A percentile compares a stretch with the other conserved stretches of the same genome.
Conservation (phyloP, 176 grass and related monocot species). For the Canna indica region DNA sequence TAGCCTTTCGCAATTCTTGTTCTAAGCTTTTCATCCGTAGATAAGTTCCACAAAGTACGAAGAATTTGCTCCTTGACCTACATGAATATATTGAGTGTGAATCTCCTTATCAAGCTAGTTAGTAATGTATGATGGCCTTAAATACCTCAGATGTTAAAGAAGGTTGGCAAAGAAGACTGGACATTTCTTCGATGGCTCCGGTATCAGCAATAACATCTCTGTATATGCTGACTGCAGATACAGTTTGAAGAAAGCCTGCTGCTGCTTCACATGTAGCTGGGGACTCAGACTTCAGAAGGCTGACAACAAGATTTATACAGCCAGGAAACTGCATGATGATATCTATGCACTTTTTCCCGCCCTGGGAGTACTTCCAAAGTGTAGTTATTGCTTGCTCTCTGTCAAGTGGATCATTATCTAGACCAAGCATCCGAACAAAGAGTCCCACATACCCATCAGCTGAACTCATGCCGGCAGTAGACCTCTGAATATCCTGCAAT, state of each 20-base stretch:
- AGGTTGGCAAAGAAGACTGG: slow-evolving; percentile 37
- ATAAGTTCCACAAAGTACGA: slow-evolving; percentile 65
- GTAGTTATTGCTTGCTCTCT: slow-evolving; percentile 53
- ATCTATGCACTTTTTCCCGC: slow-evolving; percentile 47
- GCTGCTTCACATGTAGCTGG: slow-evolving; percentile 43
- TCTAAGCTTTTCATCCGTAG: slow-evolving; percentile 41
- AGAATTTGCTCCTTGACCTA: slow-evolving; percentile 57
- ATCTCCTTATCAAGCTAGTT: not conserved
- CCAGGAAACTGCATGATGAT: slow-evolving; percentile 66
- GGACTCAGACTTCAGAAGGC: slow-evolving; percentile 59
- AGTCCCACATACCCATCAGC: slow-evolving; percentile 47
- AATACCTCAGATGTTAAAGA: slow-evolving; percentile 46
- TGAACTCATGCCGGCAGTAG: slow-evolving; percentile 12
- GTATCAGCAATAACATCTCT: slow-evolving; percentile 35
- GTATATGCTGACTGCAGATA: too few relatives aligned
- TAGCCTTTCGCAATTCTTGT: slow-evolving; percentile 38
- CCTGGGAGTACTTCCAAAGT: slow-evolving; percentile 54
- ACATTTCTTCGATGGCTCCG: slow-evolving; percentile 55
- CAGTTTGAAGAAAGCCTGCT: slow-evolving; percentile 39
- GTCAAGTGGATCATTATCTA: slow-evolving; percentile 61
- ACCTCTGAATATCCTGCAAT: slow-evolving; percentile 36
- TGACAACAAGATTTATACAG: slow-evolving; percentile 39
- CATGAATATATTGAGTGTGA: slow-evolving; percentile 10
- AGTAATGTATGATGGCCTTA: slow-evolving; percentile 9
- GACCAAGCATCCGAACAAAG: slow-evolving; percentile 73